Evolutionary conservation across 352 stramenopile species (phyloP).

Genomic region (Phytophthora crassamura): DNA sequence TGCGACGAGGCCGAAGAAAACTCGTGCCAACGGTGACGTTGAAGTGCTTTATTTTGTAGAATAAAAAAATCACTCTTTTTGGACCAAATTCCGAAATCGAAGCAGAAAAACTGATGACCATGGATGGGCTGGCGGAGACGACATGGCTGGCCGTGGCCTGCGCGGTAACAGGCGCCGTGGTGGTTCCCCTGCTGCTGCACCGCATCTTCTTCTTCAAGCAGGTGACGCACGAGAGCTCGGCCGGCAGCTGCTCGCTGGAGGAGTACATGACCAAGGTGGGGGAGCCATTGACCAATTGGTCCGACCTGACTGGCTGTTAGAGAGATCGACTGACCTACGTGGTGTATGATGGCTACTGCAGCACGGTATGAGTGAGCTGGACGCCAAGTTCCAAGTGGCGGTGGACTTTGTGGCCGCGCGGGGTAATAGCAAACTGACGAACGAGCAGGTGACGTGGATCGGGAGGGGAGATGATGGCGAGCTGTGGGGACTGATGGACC

Average conservation of each 20-base stretch:
- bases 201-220: slow-evolving; percentile 58
- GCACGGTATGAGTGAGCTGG: slow-evolving; percentile 65
- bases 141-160: slow-evolving; percentile 49
- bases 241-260: slow-evolving; percentile 48
- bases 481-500: slow-evolving; percentile 17
- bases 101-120: slow-evolving; percentile 17
- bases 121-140: slow-evolving; percentile 37
- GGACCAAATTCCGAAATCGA: slow-evolving; percentile 3
- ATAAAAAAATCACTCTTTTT: too few relatives aligned
- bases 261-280: slow-evolving; percentile 64
- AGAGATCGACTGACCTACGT: background rate
- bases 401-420: slow-evolving; percentile 67
- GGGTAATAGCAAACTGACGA: slow-evolving; percentile 57
- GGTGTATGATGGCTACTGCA: slow-evolving; percentile 22
- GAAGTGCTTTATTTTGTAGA: slow-evolving; percentile 14
- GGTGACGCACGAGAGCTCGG: slow-evolving; percentile 38
- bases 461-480: background rate
- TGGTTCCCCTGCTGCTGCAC: slow-evolving; percentile 62
- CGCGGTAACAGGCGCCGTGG: slow-evolving; percentile 37
- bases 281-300: background rate
- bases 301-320: background rate
- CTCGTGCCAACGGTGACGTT: slow-evolving; percentile 18
- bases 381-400: slow-evolving; percentile 76
- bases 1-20: slow-evolving; percentile 28
- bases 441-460: slow-evolving; percentile 57